Percentiles rank a stretch among this genome's conserved stretches.
Evolutionary conservation across 2,329 filamentous ascomycete genomes (phyloP).

Genomic region (Trichoderma arundinaceum): DNA sequence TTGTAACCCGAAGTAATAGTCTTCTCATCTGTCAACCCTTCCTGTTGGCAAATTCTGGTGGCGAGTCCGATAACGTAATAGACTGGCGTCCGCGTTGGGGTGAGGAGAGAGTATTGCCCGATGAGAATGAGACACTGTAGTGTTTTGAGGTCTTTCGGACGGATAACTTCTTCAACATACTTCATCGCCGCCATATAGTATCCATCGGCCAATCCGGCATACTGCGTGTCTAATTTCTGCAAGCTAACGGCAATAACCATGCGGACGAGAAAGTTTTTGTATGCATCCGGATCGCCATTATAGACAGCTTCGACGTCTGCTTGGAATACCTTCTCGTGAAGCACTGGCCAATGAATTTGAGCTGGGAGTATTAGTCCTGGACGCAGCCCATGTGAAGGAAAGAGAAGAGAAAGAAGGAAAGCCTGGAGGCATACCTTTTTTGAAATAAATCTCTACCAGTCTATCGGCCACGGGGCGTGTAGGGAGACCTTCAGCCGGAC

Average conservation of each 20-base stretch:
- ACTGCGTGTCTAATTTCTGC: constrained; percentile 87
- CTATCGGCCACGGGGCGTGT: constrained; percentile 75
- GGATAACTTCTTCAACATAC: constrained; percentile 80
- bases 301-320: constrained; percentile 83
- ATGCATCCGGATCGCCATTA: constrained; percentile 73
- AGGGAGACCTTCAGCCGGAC: constrained; percentile 77
- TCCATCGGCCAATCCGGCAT: constrained; percentile 91
- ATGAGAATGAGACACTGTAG: constrained; percentile 88
- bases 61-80: constrained; percentile 93
- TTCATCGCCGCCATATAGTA: constrained; percentile 92
- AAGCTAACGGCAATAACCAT: constrained; percentile 95
- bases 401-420: background rate
- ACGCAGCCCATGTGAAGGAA: background rate
- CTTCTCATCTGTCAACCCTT: constrained; percentile 86
- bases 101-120: constrained; percentile 88
- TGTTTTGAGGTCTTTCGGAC: constrained; percentile 87
- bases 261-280: constrained; percentile 84
- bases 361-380: constrained; percentile 55
- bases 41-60: constrained; percentile 84
- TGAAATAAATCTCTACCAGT: constrained; percentile 82
- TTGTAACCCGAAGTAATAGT: constrained; percentile 72
- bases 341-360: constrained; percentile 83
- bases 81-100: constrained; percentile 87
- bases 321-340: constrained; percentile 82
- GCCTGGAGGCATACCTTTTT: constrained; percentile 67